These are phyloP conservation scores for Cucumis hystrix DNA, from an alignment of 306 rosid species.

Conservation along the genomic window DNA sequence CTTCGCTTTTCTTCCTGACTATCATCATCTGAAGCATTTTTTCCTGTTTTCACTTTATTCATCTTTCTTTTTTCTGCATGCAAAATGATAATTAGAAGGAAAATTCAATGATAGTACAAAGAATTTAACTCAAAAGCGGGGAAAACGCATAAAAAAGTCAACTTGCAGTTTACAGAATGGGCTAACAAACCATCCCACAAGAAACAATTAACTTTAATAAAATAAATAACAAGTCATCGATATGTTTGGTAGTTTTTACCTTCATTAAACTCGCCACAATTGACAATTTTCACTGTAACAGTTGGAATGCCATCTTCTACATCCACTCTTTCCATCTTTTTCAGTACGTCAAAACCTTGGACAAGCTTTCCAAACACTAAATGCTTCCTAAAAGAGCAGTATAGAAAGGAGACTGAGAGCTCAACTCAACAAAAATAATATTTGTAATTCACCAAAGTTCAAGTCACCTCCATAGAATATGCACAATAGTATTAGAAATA, in stretches of 20 bases:
- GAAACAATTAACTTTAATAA: neutral
- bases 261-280: constrained; percentile 71
- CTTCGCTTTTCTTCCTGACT: constrained; percentile 38
- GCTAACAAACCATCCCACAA: neutral
- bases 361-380: constrained; percentile 85
- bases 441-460: neutral
- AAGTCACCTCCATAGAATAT: neutral
- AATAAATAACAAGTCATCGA: neutral
- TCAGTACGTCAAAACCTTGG: constrained; percentile 52
- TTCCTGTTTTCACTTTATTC: constrained; percentile 28
- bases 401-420: neutral
- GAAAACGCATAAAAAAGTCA: neutral
- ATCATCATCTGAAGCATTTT: constrained; percentile 37
- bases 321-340: constrained; percentile 68
- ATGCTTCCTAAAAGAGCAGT: constrained; percentile 50
- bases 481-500: neutral
- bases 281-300: constrained; percentile 80
- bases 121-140: neutral
- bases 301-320: constrained; percentile 69
- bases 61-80: constrained; percentile 49
- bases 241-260: constrained; percentile 28
- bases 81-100: neutral
- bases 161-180: neutral
- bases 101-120: neutral
- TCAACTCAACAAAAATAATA: neutral